A percentile compares a stretch with the other conserved stretches of the same genome.
Conservation (phyloP, 2,329 filamentous ascomycete species). For the Cordyceps pruinosa region DNA sequence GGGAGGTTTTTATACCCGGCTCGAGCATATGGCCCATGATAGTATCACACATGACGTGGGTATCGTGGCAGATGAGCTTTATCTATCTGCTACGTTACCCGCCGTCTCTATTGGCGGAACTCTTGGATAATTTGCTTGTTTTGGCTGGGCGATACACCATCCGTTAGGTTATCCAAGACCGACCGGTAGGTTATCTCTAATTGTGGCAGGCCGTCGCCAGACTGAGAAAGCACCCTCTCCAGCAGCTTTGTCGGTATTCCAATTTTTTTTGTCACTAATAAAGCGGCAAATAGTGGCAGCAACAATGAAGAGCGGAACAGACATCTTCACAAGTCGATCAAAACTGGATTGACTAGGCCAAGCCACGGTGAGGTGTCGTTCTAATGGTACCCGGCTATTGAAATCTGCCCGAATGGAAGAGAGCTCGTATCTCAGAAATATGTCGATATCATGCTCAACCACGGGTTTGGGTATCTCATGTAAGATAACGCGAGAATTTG, state of each 20-base stretch:
- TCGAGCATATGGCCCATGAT: no score
- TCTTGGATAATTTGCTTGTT: conserved; percentile 14
- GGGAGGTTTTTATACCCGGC: no score
- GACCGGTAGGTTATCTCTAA: conserved; percentile 17
- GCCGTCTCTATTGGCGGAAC: no score
- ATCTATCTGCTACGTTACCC: no score
- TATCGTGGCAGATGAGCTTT: no score
- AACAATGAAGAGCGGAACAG: conserved; percentile 17
- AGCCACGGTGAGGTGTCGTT: conserved; percentile 13
- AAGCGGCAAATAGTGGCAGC: conserved; percentile 18
- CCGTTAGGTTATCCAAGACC: conserved; percentile 14
- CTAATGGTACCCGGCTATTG: conserved; percentile 11
- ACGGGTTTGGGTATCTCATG: conserved; percentile 26
- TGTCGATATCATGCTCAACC: conserved; percentile 30
- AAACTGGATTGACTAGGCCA: conserved; percentile 23
- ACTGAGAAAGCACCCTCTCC: conserved; percentile 17
- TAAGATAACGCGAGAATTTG: conserved; percentile 26
- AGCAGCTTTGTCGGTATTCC: conserved; percentile 18
- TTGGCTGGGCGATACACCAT: neutral
- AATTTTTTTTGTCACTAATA: conserved; percentile 14
- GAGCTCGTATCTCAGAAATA: conserved; percentile 27
- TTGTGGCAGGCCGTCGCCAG: neutral
- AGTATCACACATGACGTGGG: no score
- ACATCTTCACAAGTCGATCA: neutral
- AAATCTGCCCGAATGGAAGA: conserved; percentile 21